Base-by-base conservation (phyloP, 306 rosid species). In the Dryas drummondii region DNA sequence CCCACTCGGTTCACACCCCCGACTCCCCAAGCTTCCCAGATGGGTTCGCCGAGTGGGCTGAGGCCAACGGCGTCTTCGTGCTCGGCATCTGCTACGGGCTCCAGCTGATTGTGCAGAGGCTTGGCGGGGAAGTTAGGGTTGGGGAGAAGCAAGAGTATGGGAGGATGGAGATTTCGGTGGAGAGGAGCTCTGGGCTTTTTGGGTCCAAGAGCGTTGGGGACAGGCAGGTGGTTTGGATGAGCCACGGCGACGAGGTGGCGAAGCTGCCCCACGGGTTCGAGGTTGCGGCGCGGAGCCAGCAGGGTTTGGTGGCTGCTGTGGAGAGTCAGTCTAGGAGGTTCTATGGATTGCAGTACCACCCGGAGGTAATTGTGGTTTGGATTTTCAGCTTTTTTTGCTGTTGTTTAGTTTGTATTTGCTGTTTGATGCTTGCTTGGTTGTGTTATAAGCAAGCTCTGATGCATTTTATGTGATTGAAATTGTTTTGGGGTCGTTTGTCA, bases 51-150 rank as follows among this genome's bases (percentile, higher is more conserved):
- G 83, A 84, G 17, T 94, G 97, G 99, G 97, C 96, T 26, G 87
- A 81, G 70, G 74, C 86, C 37, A 81, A 87, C 50, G 87, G 79
- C 64, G 91, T 91, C 3, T 72, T 68, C 52, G 96, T 94, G 53
- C 84, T 94, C 55, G 99, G 97, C 62, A 84, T 94, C 71, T 94
- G 99, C 79, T 94, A 94, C 50, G 99, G 99, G 27, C 92, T 94
- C 9, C 99, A 94, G 76, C 78, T 94, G 72, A 80, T 94, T 14
- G 97, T 94, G 49, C 91, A 88, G 92, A 86, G 82, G 62, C 91
- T 94, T 6, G 99, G 96, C 4, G 99, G 99, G 7, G 87, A 76
- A 4, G 99, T 94, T 59, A 77, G 78, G 74, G 80, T 82, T 14
- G 99, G 99, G 5, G 74, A 86, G 71, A 80, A 79, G 72, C 99